These are phyloP conservation scores for Tetrahymena elliotti DNA, from an alignment of 73 alveolate species.

Conservation along the genomic window DNA sequence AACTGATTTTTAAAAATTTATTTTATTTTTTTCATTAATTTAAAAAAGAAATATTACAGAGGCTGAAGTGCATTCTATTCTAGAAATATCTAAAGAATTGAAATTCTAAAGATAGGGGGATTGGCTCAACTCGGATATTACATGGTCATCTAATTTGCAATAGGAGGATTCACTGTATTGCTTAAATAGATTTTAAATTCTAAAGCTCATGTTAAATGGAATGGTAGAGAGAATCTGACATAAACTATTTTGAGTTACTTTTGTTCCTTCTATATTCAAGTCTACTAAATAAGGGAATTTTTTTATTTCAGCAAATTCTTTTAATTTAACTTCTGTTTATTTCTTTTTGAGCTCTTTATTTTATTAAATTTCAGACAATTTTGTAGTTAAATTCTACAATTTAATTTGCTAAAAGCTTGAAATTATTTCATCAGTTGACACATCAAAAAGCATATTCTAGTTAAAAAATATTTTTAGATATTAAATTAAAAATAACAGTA, in stretches of 20 bases:
- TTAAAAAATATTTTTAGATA: background rate
- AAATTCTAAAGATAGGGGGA: background rate
- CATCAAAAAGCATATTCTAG: background rate
- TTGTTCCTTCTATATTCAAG: background rate
- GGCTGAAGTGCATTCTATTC: background rate
- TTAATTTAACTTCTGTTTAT: background rate
- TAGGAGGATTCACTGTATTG: background rate
- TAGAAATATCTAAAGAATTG: background rate
- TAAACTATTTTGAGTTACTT: background rate
- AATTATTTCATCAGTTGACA: background rate
- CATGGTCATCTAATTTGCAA: background rate
- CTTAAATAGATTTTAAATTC: background rate
- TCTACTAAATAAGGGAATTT: background rate
- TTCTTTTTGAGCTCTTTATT: background rate
- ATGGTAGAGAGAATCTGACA: background rate
- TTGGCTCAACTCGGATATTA: background rate
- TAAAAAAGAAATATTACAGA: background rate
- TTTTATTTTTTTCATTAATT: background rate
- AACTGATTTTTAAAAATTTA: background rate
- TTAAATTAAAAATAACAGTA: background rate
- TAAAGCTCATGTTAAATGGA: background rate
- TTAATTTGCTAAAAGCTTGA: background rate
- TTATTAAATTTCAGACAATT: background rate
- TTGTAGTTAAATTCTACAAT: background rate
- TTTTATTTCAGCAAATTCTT: background rate